A percentile compares a stretch with the other conserved stretches of the same genome.
Evolutionary conservation across 805 yeast species (phyloP).

Genomic region (Kluyveromyces aestuarii): DNA sequence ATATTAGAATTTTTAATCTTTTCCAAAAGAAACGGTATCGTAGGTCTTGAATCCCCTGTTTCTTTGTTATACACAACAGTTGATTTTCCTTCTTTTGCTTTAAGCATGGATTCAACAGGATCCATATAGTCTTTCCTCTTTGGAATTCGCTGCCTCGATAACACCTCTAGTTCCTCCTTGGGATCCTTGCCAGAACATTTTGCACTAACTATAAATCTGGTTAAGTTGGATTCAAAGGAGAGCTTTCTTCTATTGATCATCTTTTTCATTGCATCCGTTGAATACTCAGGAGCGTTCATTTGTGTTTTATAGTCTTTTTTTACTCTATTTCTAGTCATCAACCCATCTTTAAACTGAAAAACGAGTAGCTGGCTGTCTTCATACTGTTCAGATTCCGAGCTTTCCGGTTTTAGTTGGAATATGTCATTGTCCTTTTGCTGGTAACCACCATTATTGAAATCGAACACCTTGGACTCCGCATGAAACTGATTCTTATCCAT

Average conservation of each 20-base stretch:
- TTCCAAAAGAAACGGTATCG: conserved; percentile 41
- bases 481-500: conserved; percentile 66
- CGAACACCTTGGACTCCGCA: conserved; percentile 30
- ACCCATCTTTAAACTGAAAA: conserved; percentile 71
- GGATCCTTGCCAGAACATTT: conserved; percentile 31
- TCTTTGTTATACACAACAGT: conserved; percentile 17
- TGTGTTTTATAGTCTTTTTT: conserved; percentile 35
- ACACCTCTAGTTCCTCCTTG: conserved; percentile 29
- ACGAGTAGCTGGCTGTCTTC: conserved; percentile 47
- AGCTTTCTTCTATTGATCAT: conserved; percentile 50
- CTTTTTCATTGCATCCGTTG: conserved; percentile 48
- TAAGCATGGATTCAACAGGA: conserved; percentile 52
- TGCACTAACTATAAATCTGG: conserved; percentile 28
- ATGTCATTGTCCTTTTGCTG: conserved; percentile 48
- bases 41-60: conserved; percentile 27
- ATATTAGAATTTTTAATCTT: conserved; percentile 39
- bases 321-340: conserved; percentile 39
- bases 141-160: conserved; percentile 38
- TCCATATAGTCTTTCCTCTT: conserved; percentile 41
- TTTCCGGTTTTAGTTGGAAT: conserved; percentile 36
- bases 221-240: conserved; percentile 39
- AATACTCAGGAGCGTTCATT: conserved; percentile 41
- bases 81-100: conserved; percentile 16
- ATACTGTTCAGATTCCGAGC: conserved; percentile 21
- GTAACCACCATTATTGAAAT: conserved; percentile 38